Conservation (phyloP, 140 eudicot genomes). For the Bidens hawaiensis region DNA sequence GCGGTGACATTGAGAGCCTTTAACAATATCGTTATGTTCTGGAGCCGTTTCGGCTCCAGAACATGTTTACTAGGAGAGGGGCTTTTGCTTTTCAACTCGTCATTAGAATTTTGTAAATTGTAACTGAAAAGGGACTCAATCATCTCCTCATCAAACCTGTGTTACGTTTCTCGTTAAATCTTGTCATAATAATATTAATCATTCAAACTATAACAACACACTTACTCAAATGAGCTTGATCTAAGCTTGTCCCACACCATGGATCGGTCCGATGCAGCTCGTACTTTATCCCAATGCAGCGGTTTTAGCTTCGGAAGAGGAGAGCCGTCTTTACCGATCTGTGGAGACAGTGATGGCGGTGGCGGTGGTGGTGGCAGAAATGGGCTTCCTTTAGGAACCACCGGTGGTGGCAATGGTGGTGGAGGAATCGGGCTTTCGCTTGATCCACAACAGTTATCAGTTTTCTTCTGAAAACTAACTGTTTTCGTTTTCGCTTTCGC, state of each 20-base stretch:
- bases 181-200: neutral
- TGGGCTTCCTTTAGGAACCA: constrained; percentile 30
- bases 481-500: too few relatives aligned
- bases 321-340: constrained; percentile 67
- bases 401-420: constrained; percentile 42
- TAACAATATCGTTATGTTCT: constrained; percentile 79
- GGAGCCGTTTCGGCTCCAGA: constrained; percentile 89
- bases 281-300: constrained; percentile 98
- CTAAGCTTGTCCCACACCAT: constrained; percentile 95
- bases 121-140: constrained; percentile 88
- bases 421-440: constrained; percentile 23
- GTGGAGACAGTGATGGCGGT: constrained; percentile 33
- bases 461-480: constrained; percentile 17
- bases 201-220: neutral
- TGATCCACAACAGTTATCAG: constrained; percentile 29
- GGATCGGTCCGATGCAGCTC: constrained; percentile 77
- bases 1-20: constrained; percentile 76
- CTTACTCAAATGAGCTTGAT: constrained; percentile 95
- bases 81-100: constrained; percentile 67
- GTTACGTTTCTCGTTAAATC: constrained; percentile 4
- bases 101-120: constrained; percentile 59
- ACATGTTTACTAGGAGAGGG: constrained; percentile 89
- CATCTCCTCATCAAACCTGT: constrained; percentile 88
- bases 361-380: constrained; percentile 69
- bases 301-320: constrained; percentile 86